phyloP scores from a whole-genome alignment of 352 stramenopile species.

The Globisporangium parvum region DNA sequence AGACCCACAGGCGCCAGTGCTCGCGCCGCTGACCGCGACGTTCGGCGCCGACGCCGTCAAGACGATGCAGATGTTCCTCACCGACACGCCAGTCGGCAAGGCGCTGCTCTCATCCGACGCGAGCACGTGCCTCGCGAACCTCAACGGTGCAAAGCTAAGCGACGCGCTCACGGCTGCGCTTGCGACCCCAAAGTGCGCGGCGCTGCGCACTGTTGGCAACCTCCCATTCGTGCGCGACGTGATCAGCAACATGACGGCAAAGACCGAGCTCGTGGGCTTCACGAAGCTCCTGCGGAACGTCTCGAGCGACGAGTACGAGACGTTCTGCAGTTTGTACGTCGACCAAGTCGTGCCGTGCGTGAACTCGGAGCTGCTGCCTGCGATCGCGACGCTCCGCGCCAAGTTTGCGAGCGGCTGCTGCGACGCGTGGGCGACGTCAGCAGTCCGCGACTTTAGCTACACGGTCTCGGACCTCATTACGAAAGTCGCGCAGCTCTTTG shows the following conservation, averaged over 20 bases:
- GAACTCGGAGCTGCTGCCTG: slow-evolving; percentile 41
- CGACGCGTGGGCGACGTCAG: slow-evolving; percentile 34
- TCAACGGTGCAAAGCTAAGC: slow-evolving; percentile 45
- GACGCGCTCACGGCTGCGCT: slow-evolving; percentile 28
- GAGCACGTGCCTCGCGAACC: slow-evolving; percentile 50
- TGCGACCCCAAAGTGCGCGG: slow-evolving; percentile 26
- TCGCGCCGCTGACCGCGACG: slow-evolving; percentile 12
- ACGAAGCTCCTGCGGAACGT: slow-evolving; percentile 24
- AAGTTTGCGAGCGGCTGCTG: slow-evolving; percentile 48
- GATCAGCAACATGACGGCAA: slow-evolving; percentile 30
- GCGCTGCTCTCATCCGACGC: slow-evolving; percentile 35
- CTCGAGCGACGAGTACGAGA: slow-evolving; percentile 31
- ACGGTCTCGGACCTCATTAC: slow-evolving; percentile 49
- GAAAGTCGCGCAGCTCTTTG: slow-evolving; percentile 47
- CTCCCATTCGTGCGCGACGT: slow-evolving; percentile 38
- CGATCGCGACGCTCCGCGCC: slow-evolving; percentile 40
- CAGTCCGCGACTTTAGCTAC: slow-evolving; percentile 44
- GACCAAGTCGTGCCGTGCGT: slow-evolving; percentile 41
- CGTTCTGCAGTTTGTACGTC: slow-evolving; percentile 47
- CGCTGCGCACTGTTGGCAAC: slow-evolving; percentile 24
- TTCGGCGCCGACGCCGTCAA: slow-evolving; percentile 16
- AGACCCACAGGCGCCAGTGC: slow-evolving; percentile 20
- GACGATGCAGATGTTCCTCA: slow-evolving; percentile 19
- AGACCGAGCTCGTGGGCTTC: slow-evolving; percentile 18
- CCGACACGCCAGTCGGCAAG: slow-evolving; percentile 22